A percentile compares a stretch with the other conserved stretches of the same genome.
Evolutionary conservation across 495 filamentous ascomycete species (phyloP).

Genomic region (Xylaria telfairii): DNA sequence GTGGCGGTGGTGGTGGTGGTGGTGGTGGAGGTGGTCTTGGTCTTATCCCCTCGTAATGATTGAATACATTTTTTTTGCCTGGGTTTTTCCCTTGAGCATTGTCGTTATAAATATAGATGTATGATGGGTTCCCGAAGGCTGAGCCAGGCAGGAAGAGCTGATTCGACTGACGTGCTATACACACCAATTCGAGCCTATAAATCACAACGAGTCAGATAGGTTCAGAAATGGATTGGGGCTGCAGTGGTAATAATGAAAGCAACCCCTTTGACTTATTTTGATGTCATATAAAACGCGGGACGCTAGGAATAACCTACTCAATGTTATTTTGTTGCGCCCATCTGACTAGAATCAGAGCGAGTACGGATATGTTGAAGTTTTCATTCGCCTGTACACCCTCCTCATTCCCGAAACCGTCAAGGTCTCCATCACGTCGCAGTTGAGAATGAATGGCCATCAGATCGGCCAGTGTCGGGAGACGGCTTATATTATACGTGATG

Average conservation of each 20-base stretch:
- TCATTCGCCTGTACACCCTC: too few relatives aligned
- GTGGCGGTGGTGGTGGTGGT: background rate
- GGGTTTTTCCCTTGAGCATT: background rate
- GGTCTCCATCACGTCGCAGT: background rate
- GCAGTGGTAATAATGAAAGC: background rate
- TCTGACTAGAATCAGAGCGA: background rate
- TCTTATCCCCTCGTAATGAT: constrained; percentile 18
- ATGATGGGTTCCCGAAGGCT: background rate
- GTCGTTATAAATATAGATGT: constrained; percentile 21
- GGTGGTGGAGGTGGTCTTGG: background rate
- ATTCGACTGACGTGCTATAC: background rate
- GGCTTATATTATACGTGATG: background rate
- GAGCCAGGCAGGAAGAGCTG: background rate
- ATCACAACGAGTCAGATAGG: background rate
- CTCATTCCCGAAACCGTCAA: too few relatives aligned
- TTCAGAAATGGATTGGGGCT: background rate
- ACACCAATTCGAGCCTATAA: constrained; percentile 10
- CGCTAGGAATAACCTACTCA: background rate
- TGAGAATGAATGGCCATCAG: background rate
- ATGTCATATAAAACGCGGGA: background rate
- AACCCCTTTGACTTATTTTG: background rate
- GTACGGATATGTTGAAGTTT: too few relatives aligned
- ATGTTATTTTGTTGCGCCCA: background rate
- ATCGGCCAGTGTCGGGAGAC: background rate
- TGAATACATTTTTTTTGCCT: background rate